Conservation (phyloP, 331 rosid genomes). For the Acacia pycnantha region DNA sequence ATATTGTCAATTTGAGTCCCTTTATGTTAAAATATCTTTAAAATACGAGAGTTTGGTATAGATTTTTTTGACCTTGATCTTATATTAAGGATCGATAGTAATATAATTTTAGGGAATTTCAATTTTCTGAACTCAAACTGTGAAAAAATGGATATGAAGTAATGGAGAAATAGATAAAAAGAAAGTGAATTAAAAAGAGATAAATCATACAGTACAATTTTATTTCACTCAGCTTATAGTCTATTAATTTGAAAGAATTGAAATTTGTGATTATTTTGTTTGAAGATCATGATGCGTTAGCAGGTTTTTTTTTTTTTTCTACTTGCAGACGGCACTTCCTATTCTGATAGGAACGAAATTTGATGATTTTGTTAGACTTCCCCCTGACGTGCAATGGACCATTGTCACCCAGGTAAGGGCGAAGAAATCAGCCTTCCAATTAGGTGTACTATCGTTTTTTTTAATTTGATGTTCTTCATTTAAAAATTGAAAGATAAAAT, state of each 20-base stretch:
- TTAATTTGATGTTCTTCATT: background rate
- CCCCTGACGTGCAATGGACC: slow-evolving; percentile 96
- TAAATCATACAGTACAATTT: background rate
- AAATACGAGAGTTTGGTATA: background rate
- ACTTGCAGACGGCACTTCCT: slow-evolving; percentile 83
- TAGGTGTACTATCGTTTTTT: background rate
- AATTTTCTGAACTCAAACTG: background rate
- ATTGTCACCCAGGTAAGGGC: slow-evolving; percentile 77
- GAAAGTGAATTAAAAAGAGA: background rate
- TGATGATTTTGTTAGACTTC: slow-evolving; percentile 88
- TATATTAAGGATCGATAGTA: too few relatives aligned
- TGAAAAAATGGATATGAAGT: background rate
- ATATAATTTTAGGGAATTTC: too few relatives aligned
- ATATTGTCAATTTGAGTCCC: background rate
- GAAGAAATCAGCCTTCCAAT: background rate
- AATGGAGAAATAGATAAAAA: background rate
- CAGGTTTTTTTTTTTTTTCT: background rate
- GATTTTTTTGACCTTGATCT: background rate
- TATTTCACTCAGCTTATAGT: background rate
- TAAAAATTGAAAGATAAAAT: background rate
- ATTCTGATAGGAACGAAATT: slow-evolving; percentile 87
- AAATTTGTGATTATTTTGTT: background rate
- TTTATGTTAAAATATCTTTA: background rate
- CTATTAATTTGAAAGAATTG: background rate
- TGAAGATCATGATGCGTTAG: slow-evolving; percentile 8